phyloP scores from a whole-genome alignment of 2,329 filamentous ascomycete genomes.

The Zasmidium angulare region DNA sequence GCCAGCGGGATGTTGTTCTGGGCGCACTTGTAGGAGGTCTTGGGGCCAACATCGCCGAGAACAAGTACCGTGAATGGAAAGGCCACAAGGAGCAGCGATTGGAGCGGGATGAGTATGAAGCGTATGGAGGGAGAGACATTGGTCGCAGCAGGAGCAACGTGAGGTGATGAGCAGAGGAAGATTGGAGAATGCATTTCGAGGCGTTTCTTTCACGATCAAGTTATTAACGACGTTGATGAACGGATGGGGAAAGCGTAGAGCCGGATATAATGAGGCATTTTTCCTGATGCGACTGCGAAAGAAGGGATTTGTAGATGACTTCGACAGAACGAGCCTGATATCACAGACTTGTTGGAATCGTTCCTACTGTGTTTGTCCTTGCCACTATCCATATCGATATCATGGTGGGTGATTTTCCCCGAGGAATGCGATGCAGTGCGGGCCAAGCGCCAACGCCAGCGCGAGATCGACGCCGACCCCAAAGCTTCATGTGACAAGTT shows the following conservation, averaged over 20 bases:
- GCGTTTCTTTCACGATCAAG: not conserved
- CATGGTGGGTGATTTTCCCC: too few species aligned
- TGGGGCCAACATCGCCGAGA: constrained; percentile 35
- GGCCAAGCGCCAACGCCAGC: too few species aligned
- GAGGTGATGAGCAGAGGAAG: constrained; percentile 16
- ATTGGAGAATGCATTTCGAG: not conserved
- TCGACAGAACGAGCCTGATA: not conserved
- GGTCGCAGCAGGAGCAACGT: constrained; percentile 23
- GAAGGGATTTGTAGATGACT: not conserved
- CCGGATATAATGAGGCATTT: not conserved
- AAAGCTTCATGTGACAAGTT: not conserved
- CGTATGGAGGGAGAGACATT: constrained; percentile 15
- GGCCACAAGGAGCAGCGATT: constrained; percentile 26
- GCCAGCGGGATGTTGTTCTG: constrained; percentile 35
- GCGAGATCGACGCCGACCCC: not conserved
- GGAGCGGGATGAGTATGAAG: constrained; percentile 18
- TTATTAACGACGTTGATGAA: constrained; percentile 4
- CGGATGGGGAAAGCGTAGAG: not conserved
- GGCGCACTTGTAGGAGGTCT: constrained; percentile 37
- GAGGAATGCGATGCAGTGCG: not conserved
- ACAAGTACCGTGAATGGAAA: constrained; percentile 31
- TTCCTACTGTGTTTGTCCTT: not conserved
- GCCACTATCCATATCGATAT: too few species aligned
- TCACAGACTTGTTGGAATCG: not conserved
- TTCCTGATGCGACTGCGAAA: not conserved